Base-by-base conservation (phyloP, 345 rosid species). In the Gossypium ekmanianum region DNA sequence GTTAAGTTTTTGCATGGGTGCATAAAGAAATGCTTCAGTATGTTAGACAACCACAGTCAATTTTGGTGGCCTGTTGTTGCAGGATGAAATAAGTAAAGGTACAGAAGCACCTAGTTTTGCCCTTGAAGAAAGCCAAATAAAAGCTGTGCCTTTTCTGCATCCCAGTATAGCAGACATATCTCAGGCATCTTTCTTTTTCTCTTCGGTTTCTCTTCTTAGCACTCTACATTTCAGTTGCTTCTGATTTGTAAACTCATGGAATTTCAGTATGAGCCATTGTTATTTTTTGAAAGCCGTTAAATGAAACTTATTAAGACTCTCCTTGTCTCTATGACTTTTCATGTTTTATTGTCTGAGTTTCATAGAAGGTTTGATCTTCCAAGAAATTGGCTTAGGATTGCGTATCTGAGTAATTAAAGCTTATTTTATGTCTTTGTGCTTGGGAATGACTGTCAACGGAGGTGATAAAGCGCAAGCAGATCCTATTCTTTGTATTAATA, bases 121-220 rank as follows among this genome's bases (percentile, higher is more conserved):
- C 63, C 39, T 24, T 59, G 63, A 59, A 59, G 39, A 24, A 59
- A 59, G 39, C 63, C 39, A 24, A 59, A 59, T 59, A 59, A 59
- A 59, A 59, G 8, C 39, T 1, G 39, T 24, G 39, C 13, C 63
- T 22, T 59, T 34, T 26, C 63, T 59, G 39, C 39, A 22, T 59
- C 39, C 34, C 34, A 11, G 34, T 59, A 24, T 34, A 24, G 34
- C 13, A 24, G 18, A 24, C 63, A 24, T 59, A 59, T 22, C 61
- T 57, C 61, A 9, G 29, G 61, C 22, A 57, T 20, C 27, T 20
- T 57, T 57, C 11, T 22, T 57, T 57, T 20, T 26, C 29, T 22
- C 29, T 8, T 20, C 1, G 7, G 34, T 59, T 24, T 59, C 34
- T 59, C 13, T 59, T 59, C 17, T 51, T 59, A 59, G 26, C 34